Evolutionary conservation across 2,329 filamentous ascomycete species (phyloP).

Genomic region (Seiridium unicorne): DNA sequence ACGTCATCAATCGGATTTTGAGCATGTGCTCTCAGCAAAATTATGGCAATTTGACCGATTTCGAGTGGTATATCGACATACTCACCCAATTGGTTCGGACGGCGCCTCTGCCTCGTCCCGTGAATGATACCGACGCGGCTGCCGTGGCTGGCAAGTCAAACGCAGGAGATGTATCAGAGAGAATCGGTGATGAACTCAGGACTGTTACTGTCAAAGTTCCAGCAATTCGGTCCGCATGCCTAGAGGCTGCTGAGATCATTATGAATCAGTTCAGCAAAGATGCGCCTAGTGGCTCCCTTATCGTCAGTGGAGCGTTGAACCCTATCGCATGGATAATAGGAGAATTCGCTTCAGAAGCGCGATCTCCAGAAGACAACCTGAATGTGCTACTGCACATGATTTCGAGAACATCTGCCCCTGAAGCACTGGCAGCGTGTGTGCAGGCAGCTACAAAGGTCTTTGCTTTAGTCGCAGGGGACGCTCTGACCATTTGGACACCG

Average conservation of each 20-base stretch:
- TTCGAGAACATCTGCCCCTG: slow-evolving; percentile 55
- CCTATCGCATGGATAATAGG: slow-evolving; percentile 84
- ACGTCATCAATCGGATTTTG: slow-evolving; percentile 79
- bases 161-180: slow-evolving; percentile 57
- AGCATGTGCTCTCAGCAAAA: slow-evolving; percentile 89
- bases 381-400: slow-evolving; percentile 70
- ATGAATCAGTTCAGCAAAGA: slow-evolving; percentile 56
- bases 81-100: slow-evolving; percentile 80
- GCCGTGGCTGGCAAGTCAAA: slow-evolving; percentile 25
- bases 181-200: slow-evolving; percentile 80
- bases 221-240: slow-evolving; percentile 76
- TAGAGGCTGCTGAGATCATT: slow-evolving; percentile 79
- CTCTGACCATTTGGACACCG: slow-evolving; percentile 65
- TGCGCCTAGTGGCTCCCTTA: slow-evolving; percentile 52
- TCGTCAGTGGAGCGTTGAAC: slow-evolving; percentile 66
- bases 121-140: slow-evolving; percentile 31
- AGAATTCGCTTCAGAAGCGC: slow-evolving; percentile 76
- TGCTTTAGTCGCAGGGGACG: slow-evolving; percentile 65
- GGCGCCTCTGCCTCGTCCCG: slow-evolving; percentile 49
- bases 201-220: slow-evolving; percentile 91
- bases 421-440: slow-evolving; percentile 73
- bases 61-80: slow-evolving; percentile 96
- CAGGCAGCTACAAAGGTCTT: slow-evolving; percentile 89
- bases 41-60: slow-evolving; percentile 82
- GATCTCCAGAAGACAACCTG: slow-evolving; percentile 69